Evolutionary conservation across 1,139 yeast species (phyloP).

Genomic region (Kodamaea anthophila): DNA sequence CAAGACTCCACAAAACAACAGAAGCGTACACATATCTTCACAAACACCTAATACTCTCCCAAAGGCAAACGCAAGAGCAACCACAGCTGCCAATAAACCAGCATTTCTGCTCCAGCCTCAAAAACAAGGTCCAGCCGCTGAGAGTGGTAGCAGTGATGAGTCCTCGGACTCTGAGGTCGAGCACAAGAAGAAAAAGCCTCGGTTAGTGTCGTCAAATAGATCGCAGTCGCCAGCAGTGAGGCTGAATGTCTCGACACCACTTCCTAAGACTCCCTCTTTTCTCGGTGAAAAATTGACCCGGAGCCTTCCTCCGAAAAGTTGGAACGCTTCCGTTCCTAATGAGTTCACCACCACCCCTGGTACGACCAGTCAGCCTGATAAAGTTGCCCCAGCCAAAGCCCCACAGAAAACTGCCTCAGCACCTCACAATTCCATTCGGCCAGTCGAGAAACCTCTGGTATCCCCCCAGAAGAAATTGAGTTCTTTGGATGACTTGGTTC

Average conservation of each 20-base stretch:
- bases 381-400: not conserved
- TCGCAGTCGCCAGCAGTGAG: slow-evolving; percentile 6
- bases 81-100: slow-evolving; percentile 5
- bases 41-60: too few species aligned
- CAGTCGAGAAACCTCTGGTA: slow-evolving; percentile 3
- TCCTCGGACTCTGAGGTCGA: slow-evolving; percentile 10
- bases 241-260: slow-evolving; percentile 2
- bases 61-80: too few species aligned
- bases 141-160: slow-evolving; percentile 8
- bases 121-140: slow-evolving; percentile 9
- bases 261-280: slow-evolving; percentile 1
- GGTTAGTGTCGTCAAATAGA: slow-evolving; percentile 11
- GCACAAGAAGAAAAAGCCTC: slow-evolving; percentile 10
- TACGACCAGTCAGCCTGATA: slow-evolving; percentile 1
- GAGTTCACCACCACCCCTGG: too few species aligned
- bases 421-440: slow-evolving; percentile 5
- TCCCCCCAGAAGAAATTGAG: slow-evolving; percentile 23
- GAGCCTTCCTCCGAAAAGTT: slow-evolving; percentile 7
- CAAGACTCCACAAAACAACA: too few species aligned
- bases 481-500: slow-evolving; percentile 51
- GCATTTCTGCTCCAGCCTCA: slow-evolving; percentile 5
- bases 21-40: too few species aligned
- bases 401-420: not conserved
- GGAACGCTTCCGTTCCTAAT: slow-evolving; percentile 4
- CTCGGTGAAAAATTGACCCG: slow-evolving; percentile 1